These are phyloP conservation scores for Paraphysoderma sedebokerense DNA, from an alignment of 371 early-diverging fungal species.

Conservation along the genomic window DNA sequence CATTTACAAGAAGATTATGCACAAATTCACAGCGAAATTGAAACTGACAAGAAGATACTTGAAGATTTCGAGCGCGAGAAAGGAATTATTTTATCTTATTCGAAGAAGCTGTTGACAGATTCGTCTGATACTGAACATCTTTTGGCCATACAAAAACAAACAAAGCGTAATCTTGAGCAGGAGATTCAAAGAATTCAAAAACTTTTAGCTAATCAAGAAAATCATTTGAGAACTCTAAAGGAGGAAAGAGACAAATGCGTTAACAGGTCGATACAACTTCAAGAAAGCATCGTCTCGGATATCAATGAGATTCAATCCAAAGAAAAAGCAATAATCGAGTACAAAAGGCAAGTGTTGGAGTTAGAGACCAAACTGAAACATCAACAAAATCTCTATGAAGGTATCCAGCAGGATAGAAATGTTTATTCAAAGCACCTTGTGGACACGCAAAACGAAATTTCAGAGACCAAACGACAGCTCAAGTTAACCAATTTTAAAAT, in stretches of 20 bases:
- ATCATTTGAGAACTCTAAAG: slow-evolving; percentile 13
- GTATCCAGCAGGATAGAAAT: slow-evolving; percentile 17
- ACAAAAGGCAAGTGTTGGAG: slow-evolving; percentile 15
- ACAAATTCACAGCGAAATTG: slow-evolving; percentile 7
- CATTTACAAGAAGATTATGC: slow-evolving; percentile 13
- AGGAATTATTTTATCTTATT: slow-evolving; percentile 10
- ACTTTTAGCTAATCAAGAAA: slow-evolving; percentile 17
- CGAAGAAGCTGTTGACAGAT: slow-evolving; percentile 8
- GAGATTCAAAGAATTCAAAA: slow-evolving; percentile 13
- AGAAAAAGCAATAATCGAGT: slow-evolving; percentile 10
- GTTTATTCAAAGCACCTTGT: slow-evolving; percentile 17
- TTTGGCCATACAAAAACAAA: slow-evolving; percentile 11
- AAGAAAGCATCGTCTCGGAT: background rate
- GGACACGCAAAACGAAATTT: slow-evolving; percentile 14
- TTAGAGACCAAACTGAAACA: slow-evolving; percentile 15
- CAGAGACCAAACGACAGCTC: slow-evolving; percentile 13
- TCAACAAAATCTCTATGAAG: slow-evolving; percentile 17
- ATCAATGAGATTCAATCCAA: slow-evolving; percentile 16
- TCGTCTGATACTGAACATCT: slow-evolving; percentile 9
- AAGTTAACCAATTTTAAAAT: slow-evolving; percentile 17
- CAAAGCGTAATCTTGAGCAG: slow-evolving; percentile 12
- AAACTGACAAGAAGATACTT: slow-evolving; percentile 2
- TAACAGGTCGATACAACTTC: slow-evolving; percentile 1
- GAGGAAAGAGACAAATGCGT: slow-evolving; percentile 10
- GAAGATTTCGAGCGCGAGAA: slow-evolving; percentile 13